Percentiles rank a stretch among this genome's conserved stretches.
Evolutionary conservation across 2,329 filamentous ascomycete species (phyloP).

Genomic region (Calonectria multiphialidica): DNA sequence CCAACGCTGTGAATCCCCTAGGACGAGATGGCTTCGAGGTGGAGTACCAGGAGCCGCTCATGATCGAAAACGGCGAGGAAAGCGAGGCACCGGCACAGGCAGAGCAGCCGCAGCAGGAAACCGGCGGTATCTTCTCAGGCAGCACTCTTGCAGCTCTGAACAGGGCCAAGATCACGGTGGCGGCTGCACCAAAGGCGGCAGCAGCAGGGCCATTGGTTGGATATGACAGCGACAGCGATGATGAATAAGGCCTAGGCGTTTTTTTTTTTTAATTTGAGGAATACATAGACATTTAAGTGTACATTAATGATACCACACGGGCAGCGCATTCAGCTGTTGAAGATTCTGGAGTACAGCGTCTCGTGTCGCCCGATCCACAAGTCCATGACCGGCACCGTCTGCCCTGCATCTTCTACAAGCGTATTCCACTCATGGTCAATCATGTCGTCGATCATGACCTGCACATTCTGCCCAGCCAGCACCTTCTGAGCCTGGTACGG

Average conservation of each 20-base stretch:
- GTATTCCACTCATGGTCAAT: constrained; percentile 72
- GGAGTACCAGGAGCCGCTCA: constrained; percentile 70
- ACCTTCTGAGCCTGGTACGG: constrained; percentile 84
- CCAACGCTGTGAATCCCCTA: constrained; percentile 72
- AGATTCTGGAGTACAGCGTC: constrained; percentile 86
- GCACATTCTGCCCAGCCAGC: constrained; percentile 71
- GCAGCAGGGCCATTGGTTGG: constrained; percentile 81
- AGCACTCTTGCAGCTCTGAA: constrained; percentile 86
- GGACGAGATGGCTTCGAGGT: constrained; percentile 72
- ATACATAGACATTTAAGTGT: constrained; percentile 42
- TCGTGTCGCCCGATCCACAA: constrained; percentile 88
- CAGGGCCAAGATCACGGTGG: constrained; percentile 64
- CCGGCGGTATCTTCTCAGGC: constrained; percentile 80
- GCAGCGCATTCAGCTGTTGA: constrained; percentile 73
- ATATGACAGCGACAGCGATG: constrained; percentile 93
- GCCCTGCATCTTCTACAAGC: constrained; percentile 74
- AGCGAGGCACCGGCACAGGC: constrained; percentile 48
- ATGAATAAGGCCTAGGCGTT: constrained; percentile 53
- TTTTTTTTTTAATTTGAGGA: constrained; percentile 30
- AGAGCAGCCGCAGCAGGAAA: constrained; percentile 51
- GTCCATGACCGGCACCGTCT: constrained; percentile 83
- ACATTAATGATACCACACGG: constrained; percentile 47
- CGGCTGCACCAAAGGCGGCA: constrained; percentile 66
- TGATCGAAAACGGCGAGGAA: constrained; percentile 69
- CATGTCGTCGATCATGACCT: constrained; percentile 67